These are phyloP conservation scores for Cenchrus americanus DNA, from an alignment of 176 grass and related monocot species.

Conservation along the genomic window DNA sequence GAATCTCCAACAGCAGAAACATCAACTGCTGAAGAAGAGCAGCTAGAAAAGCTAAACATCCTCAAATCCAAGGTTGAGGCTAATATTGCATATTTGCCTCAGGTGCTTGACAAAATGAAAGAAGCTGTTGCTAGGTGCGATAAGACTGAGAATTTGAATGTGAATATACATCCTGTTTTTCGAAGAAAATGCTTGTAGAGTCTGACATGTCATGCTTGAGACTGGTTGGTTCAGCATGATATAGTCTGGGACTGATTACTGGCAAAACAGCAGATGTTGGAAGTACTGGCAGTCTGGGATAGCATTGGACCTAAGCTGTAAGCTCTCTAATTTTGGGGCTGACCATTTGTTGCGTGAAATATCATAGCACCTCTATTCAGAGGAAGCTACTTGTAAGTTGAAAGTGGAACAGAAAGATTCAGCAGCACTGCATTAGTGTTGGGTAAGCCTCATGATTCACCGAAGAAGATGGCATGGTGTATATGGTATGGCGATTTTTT, in stretches of 20 bases:
- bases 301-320: background rate
- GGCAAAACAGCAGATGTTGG: constrained; percentile 11
- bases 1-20: background rate
- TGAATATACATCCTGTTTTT: constrained; percentile 43
- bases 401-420: background rate
- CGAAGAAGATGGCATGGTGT: too few species aligned
- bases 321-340: background rate
- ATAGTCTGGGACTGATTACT: background rate
- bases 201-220: background rate
- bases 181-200: constrained; percentile 26
- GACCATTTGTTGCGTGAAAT: constrained; percentile 8
- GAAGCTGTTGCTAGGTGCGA: constrained; percentile 28
- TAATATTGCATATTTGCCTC: constrained; percentile 38
- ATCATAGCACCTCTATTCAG: background rate
- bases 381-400: background rate
- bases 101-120: constrained; percentile 32
- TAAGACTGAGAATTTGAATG: constrained; percentile 24
- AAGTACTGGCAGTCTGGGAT: constrained; percentile 16
- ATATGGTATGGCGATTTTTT: too few species aligned
- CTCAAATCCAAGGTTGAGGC: constrained; percentile 34
- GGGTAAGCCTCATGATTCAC: background rate
- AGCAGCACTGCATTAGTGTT: background rate
- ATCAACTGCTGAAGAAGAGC: background rate
- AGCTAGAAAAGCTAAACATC: constrained; percentile 36
- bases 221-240: background rate